Base-by-base conservation (phyloP, 352 stramenopile species). In the Plasmopara viticola region DNA sequence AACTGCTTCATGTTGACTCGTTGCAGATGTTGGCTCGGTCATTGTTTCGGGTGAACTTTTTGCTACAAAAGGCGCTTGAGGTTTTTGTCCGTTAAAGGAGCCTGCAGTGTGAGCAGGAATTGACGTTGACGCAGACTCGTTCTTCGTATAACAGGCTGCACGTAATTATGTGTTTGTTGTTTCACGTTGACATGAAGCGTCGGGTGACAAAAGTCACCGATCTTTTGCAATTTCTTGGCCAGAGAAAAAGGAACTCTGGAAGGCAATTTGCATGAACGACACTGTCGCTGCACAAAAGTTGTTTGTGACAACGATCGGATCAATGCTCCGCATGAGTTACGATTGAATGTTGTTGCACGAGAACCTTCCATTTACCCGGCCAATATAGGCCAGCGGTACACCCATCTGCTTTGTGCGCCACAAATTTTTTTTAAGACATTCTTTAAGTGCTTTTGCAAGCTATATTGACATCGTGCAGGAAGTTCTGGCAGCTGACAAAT, bases 1-100 rank as follows among this genome's bases (percentile, higher is more conserved):
- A 6, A 64, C 46, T 30, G 46, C 57, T 6, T 35, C 44, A 39
- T 34, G 53, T 37, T 12, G 20, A 25, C 20, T 25, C 1, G 44
- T 34, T 18, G 56, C 43, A 25, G 49, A 10, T 14, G 40, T 28
- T 3, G 54, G 14, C 14, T 41, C 45, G 17, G 43, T 29, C 9
- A 53, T n/a, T 9, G 54, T 43, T 4, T 82, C 68, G 1, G 29
- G 46, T 34, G 83, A 48, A 25, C 51, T 66, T 6, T 72, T 66
- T 0, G 74, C 72, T 42, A 86, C 74, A 54, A 85, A 66, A 48
- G 85, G 72, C 35, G 72, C 86, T 18, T 71, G 68, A 18, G 68
- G 75, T 62, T 73, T 63, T 47, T 37, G 44, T 38, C 48, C 76
- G 44, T 58, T 65, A 10, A 68, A 62, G 4, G 60, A 70, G 28